phyloP scores from a whole-genome alignment of 2,329 filamentous ascomycete species.

The Diaporthe citrichinensis region DNA sequence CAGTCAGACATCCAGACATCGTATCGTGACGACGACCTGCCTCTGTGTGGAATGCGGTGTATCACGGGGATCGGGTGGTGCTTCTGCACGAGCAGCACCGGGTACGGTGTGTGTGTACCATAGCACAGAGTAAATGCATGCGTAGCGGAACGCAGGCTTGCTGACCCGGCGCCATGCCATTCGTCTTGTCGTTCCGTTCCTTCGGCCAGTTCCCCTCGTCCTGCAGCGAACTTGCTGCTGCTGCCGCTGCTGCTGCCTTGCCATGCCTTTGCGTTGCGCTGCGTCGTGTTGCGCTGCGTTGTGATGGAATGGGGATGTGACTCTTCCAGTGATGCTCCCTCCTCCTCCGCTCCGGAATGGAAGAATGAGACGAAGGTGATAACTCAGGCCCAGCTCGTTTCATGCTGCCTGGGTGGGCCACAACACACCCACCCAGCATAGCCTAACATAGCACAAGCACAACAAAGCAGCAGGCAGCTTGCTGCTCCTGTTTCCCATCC shows the following conservation, averaged over 20 bases:
- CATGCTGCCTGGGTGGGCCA: not conserved
- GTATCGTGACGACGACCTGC: not conserved
- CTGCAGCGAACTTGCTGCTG: not conserved
- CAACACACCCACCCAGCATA: not conserved
- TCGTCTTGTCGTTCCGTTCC: constrained; percentile 10
- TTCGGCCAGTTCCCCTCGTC: not conserved
- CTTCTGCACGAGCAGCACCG: not conserved
- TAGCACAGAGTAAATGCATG: not conserved
- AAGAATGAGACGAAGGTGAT: not conserved
- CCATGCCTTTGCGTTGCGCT: not conserved
- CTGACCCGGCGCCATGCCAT: constrained; percentile 26
- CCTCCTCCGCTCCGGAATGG: not conserved
- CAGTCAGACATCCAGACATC: not conserved
- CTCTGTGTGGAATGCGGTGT: not conserved
- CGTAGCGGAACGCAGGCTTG: constrained; percentile 9
- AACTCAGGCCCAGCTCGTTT: constrained; percentile 3
- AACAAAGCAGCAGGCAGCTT: constrained; percentile 10
- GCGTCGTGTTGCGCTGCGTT: not conserved
- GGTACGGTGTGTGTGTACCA: not conserved
- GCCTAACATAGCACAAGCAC: not conserved
- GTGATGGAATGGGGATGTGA: not conserved
- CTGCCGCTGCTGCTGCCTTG: not conserved
- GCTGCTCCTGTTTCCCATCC: constrained; percentile 26
- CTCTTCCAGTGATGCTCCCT: not conserved
- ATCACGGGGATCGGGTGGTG: constrained; percentile 14